phyloP scores from a whole-genome alignment of 2,329 filamentous ascomycete genomes.

The Epichloe bromicola region DNA sequence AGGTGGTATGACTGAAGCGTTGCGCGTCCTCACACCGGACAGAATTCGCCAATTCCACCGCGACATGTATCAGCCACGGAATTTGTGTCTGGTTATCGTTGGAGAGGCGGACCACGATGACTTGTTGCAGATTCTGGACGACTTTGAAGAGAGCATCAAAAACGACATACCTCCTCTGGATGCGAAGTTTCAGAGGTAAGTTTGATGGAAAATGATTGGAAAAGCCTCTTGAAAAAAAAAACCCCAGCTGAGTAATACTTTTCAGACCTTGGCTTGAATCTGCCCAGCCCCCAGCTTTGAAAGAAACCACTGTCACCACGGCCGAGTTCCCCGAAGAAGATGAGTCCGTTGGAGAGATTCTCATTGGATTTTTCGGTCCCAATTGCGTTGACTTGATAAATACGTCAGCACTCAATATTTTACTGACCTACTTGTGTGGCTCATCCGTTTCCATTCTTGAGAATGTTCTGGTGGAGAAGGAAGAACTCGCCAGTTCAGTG shows the following conservation, averaged over 20 bases:
- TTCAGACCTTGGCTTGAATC: slow-evolving; percentile 77
- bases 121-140: slow-evolving; percentile 67
- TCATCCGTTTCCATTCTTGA: slow-evolving; percentile 89
- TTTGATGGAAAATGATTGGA: not conserved
- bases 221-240: too few species aligned
- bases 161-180: slow-evolving; percentile 66
- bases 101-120: slow-evolving; percentile 78
- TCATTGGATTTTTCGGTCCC: slow-evolving; percentile 79
- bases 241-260: not conserved
- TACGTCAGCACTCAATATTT: slow-evolving; percentile 62
- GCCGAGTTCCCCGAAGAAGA: slow-evolving; percentile 95
- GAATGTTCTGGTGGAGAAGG: slow-evolving; percentile 83
- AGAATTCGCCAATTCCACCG: slow-evolving; percentile 89
- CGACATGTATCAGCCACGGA: slow-evolving; percentile 96
- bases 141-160: slow-evolving; percentile 78
- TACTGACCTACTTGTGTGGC: slow-evolving; percentile 78
- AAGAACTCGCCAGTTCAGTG: slow-evolving; percentile 80
- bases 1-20: slow-evolving; percentile 89
- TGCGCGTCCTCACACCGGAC: slow-evolving; percentile 74
- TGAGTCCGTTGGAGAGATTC: slow-evolving; percentile 79
- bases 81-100: slow-evolving; percentile 82
- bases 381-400: slow-evolving; percentile 57
- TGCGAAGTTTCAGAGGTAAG: slow-evolving; percentile 57
- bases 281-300: slow-evolving; percentile 58
- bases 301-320: slow-evolving; percentile 58